A percentile compares a stretch with the other conserved stretches of the same genome.
Evolutionary conservation across 75 land plant genomes (phyloP).

Genomic region (Pinus albicaulis): DNA sequence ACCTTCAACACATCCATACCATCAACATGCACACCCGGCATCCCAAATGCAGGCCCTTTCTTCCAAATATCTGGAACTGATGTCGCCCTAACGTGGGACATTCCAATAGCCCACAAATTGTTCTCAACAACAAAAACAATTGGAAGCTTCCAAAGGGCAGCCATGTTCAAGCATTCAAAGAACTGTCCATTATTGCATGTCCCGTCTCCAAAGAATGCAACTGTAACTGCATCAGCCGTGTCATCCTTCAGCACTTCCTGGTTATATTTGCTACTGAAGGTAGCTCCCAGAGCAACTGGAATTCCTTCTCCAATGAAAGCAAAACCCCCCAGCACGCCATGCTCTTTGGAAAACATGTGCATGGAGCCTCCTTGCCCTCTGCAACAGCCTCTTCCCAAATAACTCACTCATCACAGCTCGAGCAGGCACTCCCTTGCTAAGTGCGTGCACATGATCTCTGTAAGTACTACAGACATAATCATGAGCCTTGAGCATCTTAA

Average conservation of each 20-base stretch:
- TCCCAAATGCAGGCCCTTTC: slow-evolving; percentile 96
- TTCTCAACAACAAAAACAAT: slow-evolving; percentile 97
- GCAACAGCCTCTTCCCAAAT: slow-evolving; percentile 96
- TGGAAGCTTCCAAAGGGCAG: slow-evolving; percentile 94
- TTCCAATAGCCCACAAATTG: slow-evolving; percentile 98
- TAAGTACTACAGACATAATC: slow-evolving; percentile 88
- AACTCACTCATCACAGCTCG: slow-evolving; percentile 87
- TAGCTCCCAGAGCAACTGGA: slow-evolving; percentile 95
- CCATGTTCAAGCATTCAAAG: slow-evolving; percentile 99
- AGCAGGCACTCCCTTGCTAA: slow-evolving; percentile 93
- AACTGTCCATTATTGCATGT: slow-evolving; percentile 98
- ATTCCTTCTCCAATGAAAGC: slow-evolving; percentile 98
- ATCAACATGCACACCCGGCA: slow-evolving; percentile 98
- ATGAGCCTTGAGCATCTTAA: slow-evolving; percentile 62
- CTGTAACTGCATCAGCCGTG: slow-evolving; percentile 52
- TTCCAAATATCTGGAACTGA: slow-evolving; percentile 95
- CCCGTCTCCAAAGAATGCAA: slow-evolving; percentile 96
- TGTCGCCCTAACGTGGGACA: slow-evolving; percentile 90
- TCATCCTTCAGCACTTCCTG: slow-evolving; percentile 80
- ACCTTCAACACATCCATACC: slow-evolving; percentile 99
- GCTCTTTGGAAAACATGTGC: slow-evolving; percentile 96
- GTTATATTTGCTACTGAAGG: slow-evolving; percentile 77
- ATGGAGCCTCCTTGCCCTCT: slow-evolving; percentile 97
- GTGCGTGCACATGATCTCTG: slow-evolving; percentile 92
- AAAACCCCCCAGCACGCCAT: slow-evolving; percentile 85